phyloP scores from a whole-genome alignment of 2,329 filamentous ascomycete species.

The Fusarium nurragi region DNA sequence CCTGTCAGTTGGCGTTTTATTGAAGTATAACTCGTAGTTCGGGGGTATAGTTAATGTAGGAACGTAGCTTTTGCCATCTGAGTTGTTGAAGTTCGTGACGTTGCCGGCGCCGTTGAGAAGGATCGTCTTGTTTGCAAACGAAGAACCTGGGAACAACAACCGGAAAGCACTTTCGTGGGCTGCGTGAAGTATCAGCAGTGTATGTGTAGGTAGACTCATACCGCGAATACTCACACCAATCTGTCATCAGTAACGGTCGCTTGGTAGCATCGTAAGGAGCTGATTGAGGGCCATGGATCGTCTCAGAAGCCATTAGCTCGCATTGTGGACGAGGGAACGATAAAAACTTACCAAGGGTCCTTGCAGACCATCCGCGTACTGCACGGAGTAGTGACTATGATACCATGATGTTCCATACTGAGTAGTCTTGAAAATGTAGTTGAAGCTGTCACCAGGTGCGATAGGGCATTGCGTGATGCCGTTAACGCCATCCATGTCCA shows the following conservation, averaged over 20 bases:
- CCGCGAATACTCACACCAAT: slow-evolving; percentile 28
- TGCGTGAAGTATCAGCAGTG: background rate
- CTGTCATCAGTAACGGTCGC: slow-evolving; percentile 25
- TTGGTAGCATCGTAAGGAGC: slow-evolving; percentile 32
- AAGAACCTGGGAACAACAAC: background rate
- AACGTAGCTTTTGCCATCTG: background rate
- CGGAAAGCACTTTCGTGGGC: slow-evolving; percentile 32
- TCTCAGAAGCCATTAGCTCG: slow-evolving; percentile 5
- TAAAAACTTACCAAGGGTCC: slow-evolving; percentile 15
- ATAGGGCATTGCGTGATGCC: slow-evolving; percentile 40
- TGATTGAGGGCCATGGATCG: slow-evolving; percentile 34
- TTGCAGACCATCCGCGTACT: slow-evolving; percentile 38
- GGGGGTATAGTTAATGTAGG: slow-evolving; percentile 8
- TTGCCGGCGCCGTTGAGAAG: slow-evolving; percentile 35
- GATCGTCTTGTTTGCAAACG: slow-evolving; percentile 28
- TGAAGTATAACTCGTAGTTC: slow-evolving; percentile 28
- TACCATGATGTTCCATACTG: slow-evolving; percentile 43
- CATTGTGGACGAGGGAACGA: accelerated
- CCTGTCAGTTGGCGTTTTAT: slow-evolving; percentile 34
- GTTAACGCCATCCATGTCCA: slow-evolving; percentile 41
- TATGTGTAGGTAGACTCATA: accelerated
- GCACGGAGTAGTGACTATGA: slow-evolving; percentile 38
- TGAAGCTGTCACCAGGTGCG: slow-evolving; percentile 27
- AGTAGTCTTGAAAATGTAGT: slow-evolving; percentile 27
- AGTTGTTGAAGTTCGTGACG: background rate